phyloP scores from a whole-genome alignment of 2,329 filamentous ascomycete species.

The Blastomyces percursus region DNA sequence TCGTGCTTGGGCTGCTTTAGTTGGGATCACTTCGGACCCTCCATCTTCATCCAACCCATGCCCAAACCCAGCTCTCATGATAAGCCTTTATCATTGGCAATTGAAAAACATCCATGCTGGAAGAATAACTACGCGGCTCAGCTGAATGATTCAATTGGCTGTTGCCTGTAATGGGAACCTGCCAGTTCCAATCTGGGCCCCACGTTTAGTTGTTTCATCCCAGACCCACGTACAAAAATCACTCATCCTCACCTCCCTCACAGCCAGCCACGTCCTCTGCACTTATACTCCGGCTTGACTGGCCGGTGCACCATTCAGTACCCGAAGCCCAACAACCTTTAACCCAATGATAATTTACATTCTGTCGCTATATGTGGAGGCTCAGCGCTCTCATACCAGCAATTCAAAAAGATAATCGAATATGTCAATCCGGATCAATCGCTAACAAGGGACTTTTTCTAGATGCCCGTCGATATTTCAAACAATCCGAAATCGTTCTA shows the following conservation, averaged over 20 bases:
- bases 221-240: not conserved
- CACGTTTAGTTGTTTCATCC: too few relatives aligned
- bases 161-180: not conserved
- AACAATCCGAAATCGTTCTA: slow-evolving; percentile 96
- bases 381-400: not conserved
- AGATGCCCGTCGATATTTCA: slow-evolving; percentile 97
- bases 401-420: not conserved
- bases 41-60: not conserved
- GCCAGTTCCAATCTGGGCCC: not conserved
- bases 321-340: not conserved
- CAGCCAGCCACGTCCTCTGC: not conserved
- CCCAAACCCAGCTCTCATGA: not conserved
- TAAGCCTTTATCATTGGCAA: not conserved
- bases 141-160: not conserved
- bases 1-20: not conserved
- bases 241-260: not conserved
- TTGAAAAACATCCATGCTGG: not conserved
- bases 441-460: slow-evolving; percentile 8
- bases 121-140: too few relatives aligned
- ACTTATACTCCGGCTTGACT: not conserved
- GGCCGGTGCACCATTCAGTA: not conserved
- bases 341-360: not conserved
- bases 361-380: not conserved
- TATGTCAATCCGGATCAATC: not conserved
- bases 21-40: not conserved